These are phyloP conservation scores for Albugo candida DNA, from an alignment of 352 stramenopile genomes.

Conservation along the genomic window DNA sequence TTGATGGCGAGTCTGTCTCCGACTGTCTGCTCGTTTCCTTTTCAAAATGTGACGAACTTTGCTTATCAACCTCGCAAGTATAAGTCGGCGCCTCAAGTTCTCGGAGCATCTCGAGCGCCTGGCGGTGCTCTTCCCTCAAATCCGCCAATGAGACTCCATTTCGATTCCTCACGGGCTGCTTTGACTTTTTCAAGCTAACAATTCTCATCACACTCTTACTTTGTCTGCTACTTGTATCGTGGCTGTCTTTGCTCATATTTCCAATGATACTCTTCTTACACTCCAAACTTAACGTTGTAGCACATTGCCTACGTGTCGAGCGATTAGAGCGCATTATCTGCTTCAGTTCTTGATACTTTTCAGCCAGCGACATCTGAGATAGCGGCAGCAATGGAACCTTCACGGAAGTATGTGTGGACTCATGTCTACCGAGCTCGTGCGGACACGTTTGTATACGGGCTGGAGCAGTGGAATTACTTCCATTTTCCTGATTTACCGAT, in stretches of 20 bases:
- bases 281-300: too few species aligned
- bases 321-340: conserved; percentile 29
- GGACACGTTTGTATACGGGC: too few species aligned
- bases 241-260: neutral
- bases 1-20: neutral
- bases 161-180: conserved; percentile 18
- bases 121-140: conserved; percentile 52
- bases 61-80: neutral
- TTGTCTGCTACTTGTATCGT: neutral
- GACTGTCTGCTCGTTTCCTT: neutral
- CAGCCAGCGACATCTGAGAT: conserved; percentile 17
- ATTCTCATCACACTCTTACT: neutral
- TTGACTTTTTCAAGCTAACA: conserved; percentile 6
- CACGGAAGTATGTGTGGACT: too few species aligned
- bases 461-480: too few species aligned
- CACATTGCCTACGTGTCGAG: conserved; percentile 1
- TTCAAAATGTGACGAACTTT: neutral
- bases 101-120: conserved; percentile 44
- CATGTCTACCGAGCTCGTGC: too few species aligned
- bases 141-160: conserved; percentile 44
- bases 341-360: conserved; percentile 52
- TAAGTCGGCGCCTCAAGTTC: conserved; percentile 39
- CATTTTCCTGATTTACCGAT: too few species aligned
- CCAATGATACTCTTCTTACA: neutral
- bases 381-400: too few species aligned